Percentiles rank a stretch among this genome's conserved stretches.
Evolutionary conservation across 441 rosid genomes (phyloP).

Genomic region (Brassica balearica): DNA sequence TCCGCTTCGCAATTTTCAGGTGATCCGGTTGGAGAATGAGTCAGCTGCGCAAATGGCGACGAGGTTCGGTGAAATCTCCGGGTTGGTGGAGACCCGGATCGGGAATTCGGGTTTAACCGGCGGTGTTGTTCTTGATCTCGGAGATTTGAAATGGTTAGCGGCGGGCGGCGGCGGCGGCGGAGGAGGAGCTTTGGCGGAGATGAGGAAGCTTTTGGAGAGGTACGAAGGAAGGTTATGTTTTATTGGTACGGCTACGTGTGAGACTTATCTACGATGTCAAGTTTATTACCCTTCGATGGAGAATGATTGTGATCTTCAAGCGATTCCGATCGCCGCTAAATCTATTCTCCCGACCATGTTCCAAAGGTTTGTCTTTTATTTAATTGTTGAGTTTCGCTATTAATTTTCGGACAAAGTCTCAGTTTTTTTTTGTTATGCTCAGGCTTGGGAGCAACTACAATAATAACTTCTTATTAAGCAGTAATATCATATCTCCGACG

Average conservation of each 20-base stretch:
- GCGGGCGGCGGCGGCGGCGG: conserved; percentile 50
- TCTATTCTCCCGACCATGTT: conserved; percentile 60
- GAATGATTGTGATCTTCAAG: conserved; percentile 94
- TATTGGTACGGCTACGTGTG: conserved; percentile 93
- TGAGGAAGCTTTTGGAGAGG: conserved; percentile 63
- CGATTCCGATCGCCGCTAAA: conserved; percentile 78
- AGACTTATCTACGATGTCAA: conserved; percentile 92
- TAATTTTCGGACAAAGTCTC: not conserved
- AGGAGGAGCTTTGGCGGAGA: conserved; percentile 60
- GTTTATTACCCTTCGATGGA: conserved; percentile 93
- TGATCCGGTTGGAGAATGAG: conserved; percentile 69
- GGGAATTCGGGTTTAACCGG: conserved; percentile 48
- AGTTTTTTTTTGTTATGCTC: conserved; percentile 5
- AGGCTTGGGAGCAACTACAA: conserved; percentile 47
- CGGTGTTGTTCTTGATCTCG: conserved; percentile 81
- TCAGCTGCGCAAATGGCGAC: conserved; percentile 44
- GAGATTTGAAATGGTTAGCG: conserved; percentile 92
- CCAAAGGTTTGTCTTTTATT: conserved; percentile 59
- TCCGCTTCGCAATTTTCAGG: conserved; percentile 59
- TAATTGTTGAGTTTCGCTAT: not conserved
- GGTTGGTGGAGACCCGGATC: conserved; percentile 56
- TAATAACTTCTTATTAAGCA: conserved; percentile 47
- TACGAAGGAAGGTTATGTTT: conserved; percentile 66
- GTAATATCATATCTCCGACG: conserved; percentile 50
- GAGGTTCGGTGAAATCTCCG: conserved; percentile 63